phyloP scores from a whole-genome alignment of 176 grass and related monocot species.

The Avena eriantha region DNA sequence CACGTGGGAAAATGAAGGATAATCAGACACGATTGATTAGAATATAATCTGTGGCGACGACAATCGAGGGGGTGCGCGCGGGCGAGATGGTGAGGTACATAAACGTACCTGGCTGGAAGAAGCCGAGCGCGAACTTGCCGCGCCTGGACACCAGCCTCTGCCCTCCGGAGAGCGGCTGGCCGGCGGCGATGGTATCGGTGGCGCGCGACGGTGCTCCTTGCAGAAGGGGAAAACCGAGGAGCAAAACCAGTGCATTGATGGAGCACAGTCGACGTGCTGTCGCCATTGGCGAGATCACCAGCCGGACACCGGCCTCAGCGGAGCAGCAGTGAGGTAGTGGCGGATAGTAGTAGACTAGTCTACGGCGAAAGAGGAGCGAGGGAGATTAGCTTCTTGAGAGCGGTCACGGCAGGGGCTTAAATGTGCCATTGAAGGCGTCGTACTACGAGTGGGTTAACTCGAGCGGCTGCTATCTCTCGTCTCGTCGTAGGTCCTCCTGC shows the following conservation, averaged over 20 bases:
- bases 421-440: too few relatives aligned
- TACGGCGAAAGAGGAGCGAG: neutral
- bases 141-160: constrained; percentile 48
- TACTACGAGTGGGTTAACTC: too few relatives aligned
- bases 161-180: constrained; percentile 27
- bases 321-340: neutral
- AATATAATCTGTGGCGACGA: neutral
- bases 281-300: constrained; percentile 27
- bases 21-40: neutral
- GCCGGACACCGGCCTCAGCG: neutral
- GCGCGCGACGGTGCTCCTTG: neutral
- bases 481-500: too few relatives aligned
- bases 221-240: neutral
- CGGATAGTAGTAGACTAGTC: neutral
- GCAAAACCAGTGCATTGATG: neutral
- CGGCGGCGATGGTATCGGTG: constrained; percentile 28
- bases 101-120: constrained; percentile 49
- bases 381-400: too few relatives aligned
- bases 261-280: neutral
- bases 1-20: neutral
- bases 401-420: too few relatives aligned
- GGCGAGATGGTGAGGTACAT: too few relatives aligned
- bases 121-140: constrained; percentile 61
- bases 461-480: too few relatives aligned
- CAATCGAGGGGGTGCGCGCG: neutral